phyloP scores from a whole-genome alignment of 192 early-diverging fungal genomes.

The Backusella psychrophila region DNA sequence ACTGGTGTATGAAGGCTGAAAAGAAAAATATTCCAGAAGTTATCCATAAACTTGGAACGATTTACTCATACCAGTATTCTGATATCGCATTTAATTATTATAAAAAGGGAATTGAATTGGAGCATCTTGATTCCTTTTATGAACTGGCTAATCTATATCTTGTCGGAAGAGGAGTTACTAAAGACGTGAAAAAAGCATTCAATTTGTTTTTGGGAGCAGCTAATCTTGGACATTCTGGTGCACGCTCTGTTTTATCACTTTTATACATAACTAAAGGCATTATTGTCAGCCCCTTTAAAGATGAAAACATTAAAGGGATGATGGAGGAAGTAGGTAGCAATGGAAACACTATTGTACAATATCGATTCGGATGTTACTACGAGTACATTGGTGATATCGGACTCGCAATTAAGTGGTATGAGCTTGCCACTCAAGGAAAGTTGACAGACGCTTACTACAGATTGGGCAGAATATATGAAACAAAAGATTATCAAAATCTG shows the following conservation, averaged over 20 bases:
- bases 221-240: not conserved
- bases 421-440: not conserved
- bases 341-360: not conserved
- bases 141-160: too few relatives aligned
- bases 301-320: not conserved
- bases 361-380: not conserved
- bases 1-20: not conserved
- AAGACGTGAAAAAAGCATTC: too few relatives aligned
- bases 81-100: too few relatives aligned
- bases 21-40: not conserved
- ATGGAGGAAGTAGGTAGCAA: not conserved
- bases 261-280: not conserved
- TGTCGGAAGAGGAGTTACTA: too few relatives aligned
- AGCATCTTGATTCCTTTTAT: too few relatives aligned
- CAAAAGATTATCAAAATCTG: not conserved
- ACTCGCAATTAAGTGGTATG: not conserved
- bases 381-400: not conserved
- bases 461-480: not conserved
- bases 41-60: not conserved
- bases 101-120: too few relatives aligned
- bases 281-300: not conserved
- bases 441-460: not conserved
- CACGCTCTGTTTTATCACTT: not conserved
- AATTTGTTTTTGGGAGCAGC: too few relatives aligned
- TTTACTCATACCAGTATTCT: too few relatives aligned